Evolutionary conservation across 345 rosid genomes (phyloP), one percentile per base, ranked within the genome.

Genomic region (Eucalyptus paniculata): DNA sequence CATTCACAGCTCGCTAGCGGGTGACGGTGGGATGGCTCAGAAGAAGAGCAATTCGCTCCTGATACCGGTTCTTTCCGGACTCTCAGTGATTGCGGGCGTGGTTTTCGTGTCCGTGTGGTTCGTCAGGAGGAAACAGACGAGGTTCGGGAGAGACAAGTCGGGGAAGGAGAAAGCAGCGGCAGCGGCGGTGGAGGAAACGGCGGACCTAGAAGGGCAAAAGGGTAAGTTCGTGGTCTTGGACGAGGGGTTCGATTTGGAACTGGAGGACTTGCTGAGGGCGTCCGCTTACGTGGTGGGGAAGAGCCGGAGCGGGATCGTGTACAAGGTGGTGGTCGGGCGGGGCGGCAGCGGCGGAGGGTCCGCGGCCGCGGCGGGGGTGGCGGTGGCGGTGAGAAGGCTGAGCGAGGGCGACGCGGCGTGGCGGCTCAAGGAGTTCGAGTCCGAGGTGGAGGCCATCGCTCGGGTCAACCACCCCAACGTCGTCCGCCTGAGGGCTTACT

Each of bases 221-320:
- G 97, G 97, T 92, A 96, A 95, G 92, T 95, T 95, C 87, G 90
- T 92, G 26, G 96, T 94, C 87, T 82, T 97, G 1, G 99, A 97
- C 50, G 99, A 96, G 87, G 98, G 97, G 77, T 97, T 98, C 87
- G 91, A 91, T 92, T 87, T 98, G 88, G 99, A 97, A 62, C 91
- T 98, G 6, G 99, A 98, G 92, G 99, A 96, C 91, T 86, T 98
- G 93, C 88, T 98, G 90, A 96, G 99, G 94, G 98, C 99, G 8
- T 97, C 99, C 2, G 99, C 99, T 12, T 96, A 93, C 90, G 99
- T 98, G 60, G 96, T 96, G 44, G 99, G 99, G 50, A 98, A 98
- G 89, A 93, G 98, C 83, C 93, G 96, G 92, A 94, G 96, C 86
- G 99, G 99, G 86, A 97, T 98, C 3, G 95, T 98, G 88, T 98